These are phyloP conservation scores for Papiliotrema nemorosa DNA, from an alignment of 1,284 basidiomycete genomes.

Conservation along the genomic window DNA sequence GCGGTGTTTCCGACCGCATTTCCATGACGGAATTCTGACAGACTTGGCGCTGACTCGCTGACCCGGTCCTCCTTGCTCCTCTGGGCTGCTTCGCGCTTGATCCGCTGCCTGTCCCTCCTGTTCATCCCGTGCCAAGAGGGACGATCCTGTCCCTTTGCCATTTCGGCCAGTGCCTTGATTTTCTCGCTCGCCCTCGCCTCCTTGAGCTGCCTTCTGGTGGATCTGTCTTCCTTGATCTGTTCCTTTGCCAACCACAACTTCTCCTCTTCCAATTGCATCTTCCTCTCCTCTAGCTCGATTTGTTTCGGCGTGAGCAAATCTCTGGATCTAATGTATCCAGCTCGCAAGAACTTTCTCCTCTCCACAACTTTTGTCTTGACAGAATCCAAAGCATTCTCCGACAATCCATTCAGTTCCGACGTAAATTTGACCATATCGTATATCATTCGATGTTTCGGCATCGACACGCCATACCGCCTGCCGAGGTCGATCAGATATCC, in stretches of 20 bases:
- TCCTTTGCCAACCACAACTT: not conserved
- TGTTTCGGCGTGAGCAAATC: not conserved
- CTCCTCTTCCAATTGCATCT: not conserved
- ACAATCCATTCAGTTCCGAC: constrained; percentile 29
- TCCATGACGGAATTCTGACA: too few relatives aligned
- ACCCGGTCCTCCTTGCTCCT: too few relatives aligned
- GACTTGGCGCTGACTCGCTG: too few relatives aligned
- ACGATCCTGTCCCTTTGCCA: too few relatives aligned
- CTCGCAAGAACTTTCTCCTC: not conserved
- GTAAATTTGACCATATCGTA: constrained; percentile 61
- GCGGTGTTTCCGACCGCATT: too few relatives aligned
- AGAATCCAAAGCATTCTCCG: not conserved
- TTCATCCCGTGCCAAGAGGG: too few relatives aligned
- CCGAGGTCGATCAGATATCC: constrained; percentile 76
- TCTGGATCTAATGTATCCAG: not conserved
- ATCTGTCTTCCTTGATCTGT: not conserved
- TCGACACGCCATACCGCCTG: constrained; percentile 58
- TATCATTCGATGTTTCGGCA: constrained; percentile 63
- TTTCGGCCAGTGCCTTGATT: too few relatives aligned
- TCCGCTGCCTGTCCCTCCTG: too few relatives aligned
- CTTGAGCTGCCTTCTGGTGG: not conserved
- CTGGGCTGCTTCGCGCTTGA: too few relatives aligned
- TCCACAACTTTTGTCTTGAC: not conserved
- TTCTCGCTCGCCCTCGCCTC: not conserved
- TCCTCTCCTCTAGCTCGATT: not conserved